phyloP scores from a whole-genome alignment of 257 asterid genomes.

The Perilla frutescens region DNA sequence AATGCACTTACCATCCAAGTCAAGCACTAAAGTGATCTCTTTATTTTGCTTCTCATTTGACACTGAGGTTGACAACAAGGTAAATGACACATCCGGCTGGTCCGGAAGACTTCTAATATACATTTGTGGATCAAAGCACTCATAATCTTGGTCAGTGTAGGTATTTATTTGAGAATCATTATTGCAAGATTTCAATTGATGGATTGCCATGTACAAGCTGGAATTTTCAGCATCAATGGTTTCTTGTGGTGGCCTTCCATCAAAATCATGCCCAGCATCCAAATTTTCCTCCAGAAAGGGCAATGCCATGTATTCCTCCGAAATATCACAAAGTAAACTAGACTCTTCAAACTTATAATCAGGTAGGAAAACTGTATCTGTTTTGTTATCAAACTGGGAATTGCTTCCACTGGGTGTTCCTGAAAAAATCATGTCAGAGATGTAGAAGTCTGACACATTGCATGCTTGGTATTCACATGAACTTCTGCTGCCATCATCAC shows the following conservation, averaged over 20 bases:
- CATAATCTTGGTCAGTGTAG: constrained; percentile 64
- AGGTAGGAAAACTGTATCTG: constrained; percentile 52
- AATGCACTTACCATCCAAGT: constrained; percentile 79
- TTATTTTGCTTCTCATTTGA: constrained; percentile 56
- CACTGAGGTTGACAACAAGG: constrained; percentile 44
- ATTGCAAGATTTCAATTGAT: constrained; percentile 65
- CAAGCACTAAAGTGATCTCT: constrained; percentile 80
- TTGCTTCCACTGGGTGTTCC: constrained; percentile 56
- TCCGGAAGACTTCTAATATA: constrained; percentile 77
- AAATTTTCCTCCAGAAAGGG: constrained; percentile 68
- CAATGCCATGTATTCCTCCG: constrained; percentile 66
- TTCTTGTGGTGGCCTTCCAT: constrained; percentile 52
- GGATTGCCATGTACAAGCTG: constrained; percentile 72
- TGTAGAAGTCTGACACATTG: constrained; percentile 69
- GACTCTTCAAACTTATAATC: constrained; percentile 75
- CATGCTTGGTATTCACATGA: constrained; percentile 64
- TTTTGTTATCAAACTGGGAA: constrained; percentile 51
- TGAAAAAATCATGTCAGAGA: constrained; percentile 81
- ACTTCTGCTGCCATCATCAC: constrained; percentile 75
- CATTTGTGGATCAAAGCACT: constrained; percentile 86
- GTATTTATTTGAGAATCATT: constrained; percentile 56
- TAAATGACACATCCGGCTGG: constrained; percentile 51
- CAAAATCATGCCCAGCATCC: constrained; percentile 52
- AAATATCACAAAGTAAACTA: constrained; percentile 55
- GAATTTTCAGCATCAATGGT: constrained; percentile 54